A percentile compares a stretch with the other conserved stretches of the same genome.
Evolutionary conservation across 495 filamentous ascomycete genomes (phyloP).

Genomic region (Clavariopsis aquatica): DNA sequence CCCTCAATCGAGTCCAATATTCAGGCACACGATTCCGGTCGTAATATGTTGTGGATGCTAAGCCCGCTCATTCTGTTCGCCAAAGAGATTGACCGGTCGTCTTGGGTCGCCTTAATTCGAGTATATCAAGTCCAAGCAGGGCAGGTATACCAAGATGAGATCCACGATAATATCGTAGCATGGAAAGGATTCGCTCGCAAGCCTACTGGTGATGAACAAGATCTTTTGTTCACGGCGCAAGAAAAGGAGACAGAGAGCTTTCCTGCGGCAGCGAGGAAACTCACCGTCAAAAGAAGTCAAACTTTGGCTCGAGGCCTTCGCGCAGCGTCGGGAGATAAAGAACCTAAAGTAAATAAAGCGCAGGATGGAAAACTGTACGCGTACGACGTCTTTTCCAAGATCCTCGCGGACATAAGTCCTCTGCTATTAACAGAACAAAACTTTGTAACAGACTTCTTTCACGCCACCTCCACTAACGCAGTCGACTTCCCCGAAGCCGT

Average conservation of each 20-base stretch:
- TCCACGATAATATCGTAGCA: slow-evolving; percentile 71
- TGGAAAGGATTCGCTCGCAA: slow-evolving; percentile 85
- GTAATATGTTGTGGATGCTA: slow-evolving; percentile 74
- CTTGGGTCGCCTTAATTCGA: slow-evolving; percentile 77
- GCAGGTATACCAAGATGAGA: slow-evolving; percentile 77
- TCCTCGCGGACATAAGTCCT: slow-evolving; percentile 73
- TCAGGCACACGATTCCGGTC: slow-evolving; percentile 54
- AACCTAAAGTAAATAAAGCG: slow-evolving; percentile 62
- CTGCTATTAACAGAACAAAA: slow-evolving; percentile 90
- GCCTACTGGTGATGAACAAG: slow-evolving; percentile 78
- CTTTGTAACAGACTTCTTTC: slow-evolving; percentile 91
- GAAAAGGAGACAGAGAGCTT: slow-evolving; percentile 78
- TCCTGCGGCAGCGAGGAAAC: slow-evolving; percentile 75
- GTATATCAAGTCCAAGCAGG: slow-evolving; percentile 77
- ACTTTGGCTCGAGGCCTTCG: slow-evolving; percentile 78
- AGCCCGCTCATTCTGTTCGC: slow-evolving; percentile 82
- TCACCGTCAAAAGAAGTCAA: slow-evolving; percentile 86
- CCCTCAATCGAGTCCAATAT: slow-evolving; percentile 53
- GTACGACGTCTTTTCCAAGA: slow-evolving; percentile 80
- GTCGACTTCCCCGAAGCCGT: slow-evolving; percentile 82
- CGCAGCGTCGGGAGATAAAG: slow-evolving; percentile 64
- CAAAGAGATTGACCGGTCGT: slow-evolving; percentile 72
- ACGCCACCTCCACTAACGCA: slow-evolving; percentile 73
- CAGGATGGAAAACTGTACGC: slow-evolving; percentile 68
- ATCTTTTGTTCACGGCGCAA: slow-evolving; percentile 82